Percentiles rank a stretch among this genome's conserved stretches.
Conservation (phyloP, 129 eudicot genomes). For the Glebionis coronaria region DNA sequence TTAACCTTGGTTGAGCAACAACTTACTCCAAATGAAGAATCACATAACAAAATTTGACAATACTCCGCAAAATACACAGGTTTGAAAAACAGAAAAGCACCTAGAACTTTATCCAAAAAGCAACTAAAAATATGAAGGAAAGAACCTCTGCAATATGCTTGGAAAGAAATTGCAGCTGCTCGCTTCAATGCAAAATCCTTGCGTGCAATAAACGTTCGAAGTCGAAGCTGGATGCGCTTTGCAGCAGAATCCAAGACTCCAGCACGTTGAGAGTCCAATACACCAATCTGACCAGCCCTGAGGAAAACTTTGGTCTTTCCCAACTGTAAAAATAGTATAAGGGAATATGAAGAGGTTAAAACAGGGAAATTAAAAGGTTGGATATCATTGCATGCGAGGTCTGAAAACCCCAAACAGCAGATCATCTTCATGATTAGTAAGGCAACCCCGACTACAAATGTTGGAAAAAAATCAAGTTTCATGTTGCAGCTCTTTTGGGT, state of each 20-base stretch:
- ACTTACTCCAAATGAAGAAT: background rate
- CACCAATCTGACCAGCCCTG: slow-evolving; percentile 97
- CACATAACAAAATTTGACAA: too few relatives aligned
- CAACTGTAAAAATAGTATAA: slow-evolving; percentile 45
- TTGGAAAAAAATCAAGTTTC: background rate
- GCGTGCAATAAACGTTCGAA: slow-evolving; percentile 63
- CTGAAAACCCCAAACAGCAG: background rate
- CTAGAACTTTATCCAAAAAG: background rate
- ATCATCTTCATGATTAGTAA: slow-evolving; percentile 13
- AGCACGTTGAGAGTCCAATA: slow-evolving; percentile 81
- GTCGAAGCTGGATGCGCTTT: slow-evolving; percentile 66
- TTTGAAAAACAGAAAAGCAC: background rate
- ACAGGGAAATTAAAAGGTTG: background rate
- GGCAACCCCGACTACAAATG: slow-evolving; percentile 5
- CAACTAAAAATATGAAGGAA: slow-evolving; percentile 8
- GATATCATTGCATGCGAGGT: background rate
- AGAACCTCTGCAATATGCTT: slow-evolving; percentile 92
- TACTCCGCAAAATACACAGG: too few relatives aligned
- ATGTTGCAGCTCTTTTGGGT: slow-evolving; percentile 14
- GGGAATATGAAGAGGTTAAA: slow-evolving; percentile 8
- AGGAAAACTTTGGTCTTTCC: slow-evolving; percentile 94
- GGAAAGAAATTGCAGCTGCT: slow-evolving; percentile 68
- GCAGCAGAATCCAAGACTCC: slow-evolving; percentile 91
- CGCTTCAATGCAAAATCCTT: slow-evolving; percentile 54
- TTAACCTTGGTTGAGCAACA: background rate